These are phyloP conservation scores for Boletellus ananas DNA, from an alignment of 768 basidiomycete genomes.

Conservation along the genomic window DNA sequence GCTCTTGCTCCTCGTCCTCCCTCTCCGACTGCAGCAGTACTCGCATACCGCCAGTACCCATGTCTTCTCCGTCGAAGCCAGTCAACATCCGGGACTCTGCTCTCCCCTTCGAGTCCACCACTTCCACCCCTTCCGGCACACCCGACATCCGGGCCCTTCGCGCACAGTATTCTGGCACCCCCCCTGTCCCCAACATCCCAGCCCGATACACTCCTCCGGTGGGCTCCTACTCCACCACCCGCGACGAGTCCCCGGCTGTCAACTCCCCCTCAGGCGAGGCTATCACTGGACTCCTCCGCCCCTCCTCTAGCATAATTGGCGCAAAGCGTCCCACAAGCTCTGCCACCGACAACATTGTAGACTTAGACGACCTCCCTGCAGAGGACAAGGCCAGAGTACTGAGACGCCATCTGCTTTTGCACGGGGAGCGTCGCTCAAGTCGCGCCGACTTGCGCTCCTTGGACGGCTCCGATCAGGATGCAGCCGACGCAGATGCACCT, in stretches of 20 bases:
- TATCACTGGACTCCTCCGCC: slow-evolving; percentile 14
- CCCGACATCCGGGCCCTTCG: slow-evolving; percentile 64
- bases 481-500: slow-evolving; percentile 13
- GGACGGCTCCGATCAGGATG: slow-evolving; percentile 25
- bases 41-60: slow-evolving; percentile 18
- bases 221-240: slow-evolving; percentile 9
- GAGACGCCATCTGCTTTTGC: slow-evolving; percentile 73
- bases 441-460: slow-evolving; percentile 22
- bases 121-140: slow-evolving; percentile 47
- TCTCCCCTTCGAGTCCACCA: slow-evolving; percentile 8
- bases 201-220: slow-evolving; percentile 51
- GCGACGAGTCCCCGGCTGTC: slow-evolving; percentile 9
- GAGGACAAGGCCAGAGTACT: slow-evolving; percentile 84
- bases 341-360: slow-evolving; percentile 30
- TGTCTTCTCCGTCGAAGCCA: slow-evolving; percentile 57
- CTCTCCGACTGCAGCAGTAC: not conserved
- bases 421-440: slow-evolving; percentile 50
- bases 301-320: slow-evolving; percentile 36
- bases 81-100: slow-evolving; percentile 42
- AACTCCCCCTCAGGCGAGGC: slow-evolving; percentile 10
- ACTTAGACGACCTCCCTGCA: slow-evolving; percentile 63
- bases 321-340: slow-evolving; percentile 33
- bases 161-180: slow-evolving; percentile 60
- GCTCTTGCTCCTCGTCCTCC: not conserved
- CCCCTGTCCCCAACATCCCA: slow-evolving; percentile 49